Percentiles rank a stretch among this genome's conserved stretches.
Evolutionary conservation across 495 filamentous ascomycete genomes (phyloP).

Genomic region (Geoglossum glabrum): DNA sequence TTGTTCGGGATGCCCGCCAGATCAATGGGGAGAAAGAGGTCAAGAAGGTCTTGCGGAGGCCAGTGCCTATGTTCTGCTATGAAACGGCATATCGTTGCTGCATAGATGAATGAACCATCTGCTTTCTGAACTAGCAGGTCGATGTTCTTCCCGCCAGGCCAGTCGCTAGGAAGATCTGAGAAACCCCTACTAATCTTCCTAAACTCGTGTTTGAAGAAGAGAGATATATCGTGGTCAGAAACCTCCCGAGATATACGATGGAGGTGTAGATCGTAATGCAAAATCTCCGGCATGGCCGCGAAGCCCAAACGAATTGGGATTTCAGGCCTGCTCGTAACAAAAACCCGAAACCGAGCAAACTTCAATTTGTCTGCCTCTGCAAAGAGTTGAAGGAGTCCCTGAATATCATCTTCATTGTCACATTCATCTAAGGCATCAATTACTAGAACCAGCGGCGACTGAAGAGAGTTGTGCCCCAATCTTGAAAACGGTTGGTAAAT

Average conservation of each 20-base stretch:
- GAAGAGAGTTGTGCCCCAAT: not conserved
- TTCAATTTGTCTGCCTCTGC: slow-evolving; percentile 6
- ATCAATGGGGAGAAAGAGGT: not conserved
- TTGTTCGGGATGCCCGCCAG: too few species aligned
- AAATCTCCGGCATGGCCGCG: not conserved
- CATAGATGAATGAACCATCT: slow-evolving; percentile 5
- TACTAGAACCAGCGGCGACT: slow-evolving; percentile 5
- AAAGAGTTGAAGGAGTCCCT: slow-evolving; percentile 9
- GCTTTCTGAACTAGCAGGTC: slow-evolving; percentile 2
- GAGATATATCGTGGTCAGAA: not conserved
- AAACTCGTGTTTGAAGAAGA: not conserved
- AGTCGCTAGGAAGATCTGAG: not conserved
- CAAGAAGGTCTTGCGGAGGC: not conserved
- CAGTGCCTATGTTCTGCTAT: not conserved
- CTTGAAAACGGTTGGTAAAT: slow-evolving; percentile 8
- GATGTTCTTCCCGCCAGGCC: slow-evolving; percentile 1
- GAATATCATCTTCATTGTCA: slow-evolving; percentile 9
- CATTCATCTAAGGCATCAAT: slow-evolving; percentile 13
- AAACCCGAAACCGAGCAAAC: slow-evolving; percentile 5
- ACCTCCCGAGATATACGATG: not conserved
- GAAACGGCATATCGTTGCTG: slow-evolving; percentile 3
- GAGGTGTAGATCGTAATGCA: not conserved
- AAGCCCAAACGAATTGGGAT: slow-evolving; percentile 1
- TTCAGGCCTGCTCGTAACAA: slow-evolving; percentile 9
- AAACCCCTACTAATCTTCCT: not conserved